Conservation (phyloP, 2,329 filamentous ascomycete species). For the Fusarium oxysporum region DNA sequence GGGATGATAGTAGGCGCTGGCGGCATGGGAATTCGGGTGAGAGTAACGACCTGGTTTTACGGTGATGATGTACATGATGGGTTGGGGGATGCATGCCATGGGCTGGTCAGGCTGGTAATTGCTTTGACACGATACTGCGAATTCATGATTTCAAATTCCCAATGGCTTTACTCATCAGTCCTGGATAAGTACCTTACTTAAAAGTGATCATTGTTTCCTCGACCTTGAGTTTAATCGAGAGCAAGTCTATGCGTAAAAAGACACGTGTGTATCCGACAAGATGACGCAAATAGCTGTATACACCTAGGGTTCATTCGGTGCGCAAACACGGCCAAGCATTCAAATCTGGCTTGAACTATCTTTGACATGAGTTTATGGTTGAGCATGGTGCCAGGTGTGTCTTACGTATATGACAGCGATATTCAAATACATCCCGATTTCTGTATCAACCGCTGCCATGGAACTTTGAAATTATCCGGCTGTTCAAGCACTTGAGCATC, state of each 20-base stretch:
- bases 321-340: neutral
- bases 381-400: neutral
- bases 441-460: neutral
- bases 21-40: conserved; percentile 10
- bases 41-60: conserved; percentile 17
- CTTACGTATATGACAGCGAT: neutral
- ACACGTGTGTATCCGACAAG: neutral
- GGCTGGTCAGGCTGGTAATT: conserved; percentile 34
- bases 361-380: neutral
- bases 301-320: neutral
- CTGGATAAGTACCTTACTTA: neutral
- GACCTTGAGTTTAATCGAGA: neutral
- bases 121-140: conserved; percentile 34
- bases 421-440: neutral
- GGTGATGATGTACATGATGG: conserved; percentile 30
- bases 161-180: neutral
- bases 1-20: conserved; percentile 7
- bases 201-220: neutral
- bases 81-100: conserved; percentile 5
- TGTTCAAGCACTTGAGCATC: neutral
- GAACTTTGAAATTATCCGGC: neutral
- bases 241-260: neutral
- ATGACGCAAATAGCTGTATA: neutral
- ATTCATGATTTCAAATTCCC: conserved; percentile 32
- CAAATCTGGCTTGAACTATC: neutral